phyloP scores from a whole-genome alignment of 2,329 filamentous ascomycete genomes.

The Fusarium albosuccineum region DNA sequence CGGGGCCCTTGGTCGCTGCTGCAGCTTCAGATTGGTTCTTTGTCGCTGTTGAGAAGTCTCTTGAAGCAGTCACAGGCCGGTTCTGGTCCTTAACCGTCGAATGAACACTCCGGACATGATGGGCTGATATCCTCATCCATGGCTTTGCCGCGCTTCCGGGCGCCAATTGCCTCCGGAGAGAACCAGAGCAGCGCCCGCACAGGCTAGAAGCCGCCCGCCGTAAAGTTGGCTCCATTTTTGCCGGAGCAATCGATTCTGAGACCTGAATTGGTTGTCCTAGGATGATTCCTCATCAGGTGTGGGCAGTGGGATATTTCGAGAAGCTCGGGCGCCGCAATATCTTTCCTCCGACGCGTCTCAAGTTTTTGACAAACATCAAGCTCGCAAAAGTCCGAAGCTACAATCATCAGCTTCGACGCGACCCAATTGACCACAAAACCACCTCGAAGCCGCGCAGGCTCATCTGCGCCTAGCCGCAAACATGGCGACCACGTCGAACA shows the following conservation, averaged over 20 bases:
- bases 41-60: conserved; percentile 51
- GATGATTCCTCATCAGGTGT: conserved; percentile 27
- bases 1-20: conserved; percentile 39
- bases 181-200: conserved; percentile 57
- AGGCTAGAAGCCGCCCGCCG: conserved; percentile 56
- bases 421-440: conserved; percentile 46
- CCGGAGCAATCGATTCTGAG: conserved; percentile 15
- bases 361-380: conserved; percentile 49
- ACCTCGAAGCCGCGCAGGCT: conserved; percentile 62
- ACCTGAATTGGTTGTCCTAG: conserved; percentile 23
- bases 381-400: conserved; percentile 42
- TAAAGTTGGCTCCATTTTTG: conserved; percentile 56
- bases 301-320: conserved; percentile 46
- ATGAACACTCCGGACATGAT: conserved; percentile 48
- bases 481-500: conserved; percentile 98
- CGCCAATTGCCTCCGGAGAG: conserved; percentile 49
- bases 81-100: conserved; percentile 45
- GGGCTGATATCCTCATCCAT: conserved; percentile 47
- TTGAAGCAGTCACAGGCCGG: conserved; percentile 28
- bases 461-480: conserved; percentile 62
- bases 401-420: conserved; percentile 45
- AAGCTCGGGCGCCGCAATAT: conserved; percentile 54
- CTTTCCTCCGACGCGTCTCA: conserved; percentile 50
- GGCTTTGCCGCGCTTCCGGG: conserved; percentile 38
- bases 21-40: conserved; percentile 46